phyloP scores from a whole-genome alignment of 495 filamentous ascomycete species.

The Achaetomiella virescens region DNA sequence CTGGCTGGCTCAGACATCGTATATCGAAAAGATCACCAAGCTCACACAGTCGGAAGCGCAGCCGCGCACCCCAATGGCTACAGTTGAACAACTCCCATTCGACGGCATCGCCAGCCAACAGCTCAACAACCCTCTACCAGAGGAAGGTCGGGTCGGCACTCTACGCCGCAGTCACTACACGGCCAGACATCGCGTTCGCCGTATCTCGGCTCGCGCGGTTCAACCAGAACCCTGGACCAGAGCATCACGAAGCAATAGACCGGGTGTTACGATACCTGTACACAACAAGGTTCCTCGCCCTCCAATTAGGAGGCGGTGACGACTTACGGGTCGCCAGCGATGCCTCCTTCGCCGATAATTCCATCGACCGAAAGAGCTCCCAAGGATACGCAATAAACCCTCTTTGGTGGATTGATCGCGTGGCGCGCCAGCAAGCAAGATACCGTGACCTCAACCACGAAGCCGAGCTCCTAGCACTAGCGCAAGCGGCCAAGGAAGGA shows the following conservation, averaged over 20 bases:
- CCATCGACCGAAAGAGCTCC: slow-evolving; percentile 2
- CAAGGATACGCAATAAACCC: slow-evolving; percentile 22
- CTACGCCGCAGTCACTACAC: slow-evolving; percentile 9
- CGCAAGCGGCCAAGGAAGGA: slow-evolving; percentile 18
- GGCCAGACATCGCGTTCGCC: slow-evolving; percentile 14
- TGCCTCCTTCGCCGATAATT: not conserved
- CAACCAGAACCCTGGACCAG: slow-evolving; percentile 7
- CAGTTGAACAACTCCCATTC: not conserved
- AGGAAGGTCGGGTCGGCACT: slow-evolving; percentile 9
- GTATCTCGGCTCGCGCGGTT: not conserved
- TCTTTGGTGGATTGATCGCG: slow-evolving; percentile 20
- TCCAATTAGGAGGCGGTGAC: slow-evolving; percentile 8
- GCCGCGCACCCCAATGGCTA: not conserved
- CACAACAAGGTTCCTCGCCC: not conserved
- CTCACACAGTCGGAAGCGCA: not conserved
- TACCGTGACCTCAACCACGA: slow-evolving; percentile 29
- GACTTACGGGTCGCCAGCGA: slow-evolving; percentile 7
- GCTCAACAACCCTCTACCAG: not conserved
- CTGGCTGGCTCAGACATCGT: slow-evolving; percentile 10
- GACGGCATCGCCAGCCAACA: not conserved
- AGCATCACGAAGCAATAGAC: slow-evolving; percentile 8
- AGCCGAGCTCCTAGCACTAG: slow-evolving; percentile 19
- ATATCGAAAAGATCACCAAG: slow-evolving; percentile 2
- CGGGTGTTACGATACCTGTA: slow-evolving; percentile 7
- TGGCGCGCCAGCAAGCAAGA: slow-evolving; percentile 24